Evolutionary conservation across 1,284 basidiomycete species (phyloP), one percentile per base, ranked within the genome.

Genomic region (Boletellus dicymbophilus): DNA sequence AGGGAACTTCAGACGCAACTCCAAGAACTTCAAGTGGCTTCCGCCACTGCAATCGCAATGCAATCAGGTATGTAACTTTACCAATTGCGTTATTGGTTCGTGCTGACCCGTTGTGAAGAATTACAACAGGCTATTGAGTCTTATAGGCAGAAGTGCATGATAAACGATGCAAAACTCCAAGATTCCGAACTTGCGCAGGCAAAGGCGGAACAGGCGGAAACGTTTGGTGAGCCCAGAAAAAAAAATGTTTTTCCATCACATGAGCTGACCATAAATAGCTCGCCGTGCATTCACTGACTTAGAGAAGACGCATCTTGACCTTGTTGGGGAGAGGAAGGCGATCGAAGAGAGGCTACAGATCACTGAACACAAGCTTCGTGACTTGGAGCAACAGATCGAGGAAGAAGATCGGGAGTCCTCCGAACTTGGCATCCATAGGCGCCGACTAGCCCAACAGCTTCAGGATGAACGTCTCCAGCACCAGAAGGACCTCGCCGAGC

Each of bases 381-480:
- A 88, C 38, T 70, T 92, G 4, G 82, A 89, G 56, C 69, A 73
- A 22, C 81, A 81, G 55, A 72, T 90, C 1, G 84, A 88, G 33
- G 84, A 88, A 46, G 87, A 85, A 53, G 80, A 79, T 25, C 78
- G 79, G 5, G 85, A 87, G 52, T 78, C 80, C n/a, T 80, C 85
- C 23, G 85, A 90, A 53, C 71, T 85, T 36, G 81, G 80, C 30
- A 65, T 81, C 12, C 74, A 88, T 22, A 78, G 83, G 34, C 81
- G 84, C 49, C 78, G 85, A 25, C 72, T 91, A 21, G 76, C 81
- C 1, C 86, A 85, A 53, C 86, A 87, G 61, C 76, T 91, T 62
- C 85, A 90, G 56, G 85, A 88, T 54, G 87, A 90, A 66, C 79
- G 87, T 52, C 82, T 85, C 54, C 84, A 84, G 51, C 84, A 91